phyloP scores from a whole-genome alignment of 345 rosid species.

The Litchi chinensis region DNA sequence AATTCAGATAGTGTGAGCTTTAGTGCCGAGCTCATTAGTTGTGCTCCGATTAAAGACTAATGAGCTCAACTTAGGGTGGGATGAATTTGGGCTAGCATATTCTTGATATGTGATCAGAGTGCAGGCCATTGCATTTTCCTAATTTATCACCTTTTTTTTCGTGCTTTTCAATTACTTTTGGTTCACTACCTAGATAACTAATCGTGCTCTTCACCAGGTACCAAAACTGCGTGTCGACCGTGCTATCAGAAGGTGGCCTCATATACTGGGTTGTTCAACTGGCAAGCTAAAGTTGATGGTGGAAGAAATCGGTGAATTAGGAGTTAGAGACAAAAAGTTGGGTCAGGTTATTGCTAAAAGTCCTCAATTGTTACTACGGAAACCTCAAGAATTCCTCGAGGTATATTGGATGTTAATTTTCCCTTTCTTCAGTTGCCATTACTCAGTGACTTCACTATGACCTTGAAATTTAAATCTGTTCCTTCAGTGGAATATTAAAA shows the following conservation, averaged over 20 bases:
- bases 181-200: not conserved
- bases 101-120: not conserved
- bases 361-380: conserved; percentile 78
- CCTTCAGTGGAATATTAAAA: not conserved
- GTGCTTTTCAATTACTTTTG: not conserved
- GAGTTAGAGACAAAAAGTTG: conserved; percentile 59
- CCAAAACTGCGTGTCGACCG: conserved; percentile 52
- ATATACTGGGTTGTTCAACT: conserved; percentile 73
- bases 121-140: not conserved
- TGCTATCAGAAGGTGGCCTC: conserved; percentile 82
- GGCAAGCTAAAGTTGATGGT: conserved; percentile 62
- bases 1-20: not conserved
- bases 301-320: conserved; percentile 53
- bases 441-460: not conserved
- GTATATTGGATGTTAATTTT: conserved; percentile 32
- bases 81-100: not conserved
- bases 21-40: not conserved
- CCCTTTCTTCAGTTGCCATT: not conserved
- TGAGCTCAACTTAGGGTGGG: not conserved
- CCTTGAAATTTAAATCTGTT: not conserved
- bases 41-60: not conserved
- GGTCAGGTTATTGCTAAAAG: conserved; percentile 71
- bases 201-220: conserved; percentile 43
- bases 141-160: not conserved
- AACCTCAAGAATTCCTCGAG: conserved; percentile 70